Evolutionary conservation across 495 filamentous ascomycete species (phyloP).

Genomic region (Xylaria nigripes): DNA sequence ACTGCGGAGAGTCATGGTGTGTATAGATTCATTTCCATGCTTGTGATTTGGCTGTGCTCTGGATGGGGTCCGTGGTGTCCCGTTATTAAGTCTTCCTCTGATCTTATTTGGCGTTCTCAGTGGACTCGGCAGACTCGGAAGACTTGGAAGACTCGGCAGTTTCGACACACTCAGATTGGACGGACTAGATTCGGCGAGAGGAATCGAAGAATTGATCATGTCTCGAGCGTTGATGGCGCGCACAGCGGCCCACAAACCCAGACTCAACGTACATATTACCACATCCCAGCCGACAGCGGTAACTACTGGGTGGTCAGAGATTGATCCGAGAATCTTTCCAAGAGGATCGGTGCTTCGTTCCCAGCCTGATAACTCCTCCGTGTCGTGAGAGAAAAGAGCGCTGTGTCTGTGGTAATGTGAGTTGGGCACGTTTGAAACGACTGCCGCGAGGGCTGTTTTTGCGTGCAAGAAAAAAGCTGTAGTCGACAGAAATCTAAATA

Average conservation of each 20-base stretch:
- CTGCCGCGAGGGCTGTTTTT: conserved; percentile 27
- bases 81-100: no score
- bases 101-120: no score
- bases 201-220: conserved; percentile 27
- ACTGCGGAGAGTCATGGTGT: conserved; percentile 17
- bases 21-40: not conserved
- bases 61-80: not conserved
- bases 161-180: not conserved
- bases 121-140: not conserved
- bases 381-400: conserved; percentile 35
- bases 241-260: conserved; percentile 47
- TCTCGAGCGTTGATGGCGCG: conserved; percentile 36
- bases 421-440: conserved; percentile 36
- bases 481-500: conserved; percentile 37
- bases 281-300: conserved; percentile 43
- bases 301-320: conserved; percentile 42
- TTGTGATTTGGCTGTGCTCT: not conserved
- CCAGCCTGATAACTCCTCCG: conserved; percentile 30
- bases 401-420: conserved; percentile 39
- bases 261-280: conserved; percentile 40
- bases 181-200: conserved; percentile 11
- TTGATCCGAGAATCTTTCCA: conserved; percentile 34
- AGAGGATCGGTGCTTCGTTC: conserved; percentile 35
- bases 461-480: conserved; percentile 31
- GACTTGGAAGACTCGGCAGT: no score